Conservation (phyloP, 2,329 filamentous ascomycete genomes). For the Ascochyta rabiei region DNA sequence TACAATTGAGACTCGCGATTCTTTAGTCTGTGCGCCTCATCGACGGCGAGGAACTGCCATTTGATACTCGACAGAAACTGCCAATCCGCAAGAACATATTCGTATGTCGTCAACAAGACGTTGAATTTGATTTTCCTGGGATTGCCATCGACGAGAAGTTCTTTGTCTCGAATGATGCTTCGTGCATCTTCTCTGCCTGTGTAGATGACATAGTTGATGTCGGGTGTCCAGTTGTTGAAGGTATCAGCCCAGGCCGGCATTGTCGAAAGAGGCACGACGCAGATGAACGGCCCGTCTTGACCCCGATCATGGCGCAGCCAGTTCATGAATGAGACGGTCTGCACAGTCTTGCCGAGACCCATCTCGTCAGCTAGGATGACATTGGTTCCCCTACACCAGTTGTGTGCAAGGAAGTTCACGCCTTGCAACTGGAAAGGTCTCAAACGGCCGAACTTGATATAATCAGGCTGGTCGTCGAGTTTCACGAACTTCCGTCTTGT, state of each 20-base stretch:
- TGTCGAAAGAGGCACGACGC: conserved; percentile 95
- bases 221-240: conserved; percentile 94
- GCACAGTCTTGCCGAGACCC: conserved; percentile 97
- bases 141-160: conserved; percentile 85
- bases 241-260: conserved; percentile 99
- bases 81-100: conserved; percentile 89
- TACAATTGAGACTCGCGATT: conserved; percentile 96
- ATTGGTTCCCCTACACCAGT: conserved; percentile 93
- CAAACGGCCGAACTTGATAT: conserved; percentile 82
- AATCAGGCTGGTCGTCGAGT: conserved; percentile 82
- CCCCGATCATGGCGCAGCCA: conserved; percentile 90
- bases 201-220: conserved; percentile 96
- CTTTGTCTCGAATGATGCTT: conserved; percentile 85
- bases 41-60: conserved; percentile 96
- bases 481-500: conserved; percentile 62
- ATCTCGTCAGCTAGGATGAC: conserved; percentile 98
- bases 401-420: conserved; percentile 92
- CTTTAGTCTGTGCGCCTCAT: conserved; percentile 96
- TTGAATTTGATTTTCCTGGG: conserved; percentile 93
- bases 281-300: conserved; percentile 93
- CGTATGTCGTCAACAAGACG: conserved; percentile 95
- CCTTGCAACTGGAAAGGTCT: conserved; percentile 93
- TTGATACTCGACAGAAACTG: conserved; percentile 87
- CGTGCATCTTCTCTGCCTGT: conserved; percentile 87
- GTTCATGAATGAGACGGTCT: conserved; percentile 95